Conservation (phyloP, 225 moss, liverwort and hornwort genomes). For the Rhytidiadelphus loreus region DNA sequence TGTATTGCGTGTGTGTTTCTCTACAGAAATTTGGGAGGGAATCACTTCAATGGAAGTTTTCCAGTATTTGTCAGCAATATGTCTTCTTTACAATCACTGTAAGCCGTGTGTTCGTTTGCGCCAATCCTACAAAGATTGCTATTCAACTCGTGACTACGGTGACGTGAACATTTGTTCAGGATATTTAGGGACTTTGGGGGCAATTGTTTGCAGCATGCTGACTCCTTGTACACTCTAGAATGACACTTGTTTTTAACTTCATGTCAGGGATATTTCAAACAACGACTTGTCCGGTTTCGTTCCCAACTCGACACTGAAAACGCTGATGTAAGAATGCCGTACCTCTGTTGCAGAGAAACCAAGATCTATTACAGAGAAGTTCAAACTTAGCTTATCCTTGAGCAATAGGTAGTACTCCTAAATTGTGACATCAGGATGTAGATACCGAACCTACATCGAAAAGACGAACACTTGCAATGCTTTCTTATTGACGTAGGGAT, state of each 20-base stretch:
- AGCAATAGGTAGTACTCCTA: background rate
- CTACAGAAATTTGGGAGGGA: constrained; percentile 39
- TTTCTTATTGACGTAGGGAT: background rate
- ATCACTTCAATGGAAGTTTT: constrained; percentile 43
- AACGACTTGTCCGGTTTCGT: constrained; percentile 78
- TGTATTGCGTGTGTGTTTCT: background rate
- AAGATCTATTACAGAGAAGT: background rate
- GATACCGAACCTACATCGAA: background rate
- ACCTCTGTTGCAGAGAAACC: background rate
- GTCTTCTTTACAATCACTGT: constrained; percentile 42
- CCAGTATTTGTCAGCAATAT: constrained; percentile 40
- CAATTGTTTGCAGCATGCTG: background rate
- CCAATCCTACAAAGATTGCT: background rate
- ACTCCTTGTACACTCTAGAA: background rate
- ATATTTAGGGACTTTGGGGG: background rate
- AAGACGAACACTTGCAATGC: background rate
- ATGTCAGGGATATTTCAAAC: constrained; percentile 58
- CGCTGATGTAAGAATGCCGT: constrained; percentile 42
- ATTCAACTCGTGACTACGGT: background rate
- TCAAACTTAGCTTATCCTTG: background rate
- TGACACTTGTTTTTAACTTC: background rate
- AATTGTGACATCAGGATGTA: background rate
- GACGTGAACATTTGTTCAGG: background rate
- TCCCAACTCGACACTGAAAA: constrained; percentile 46
- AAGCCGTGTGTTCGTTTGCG: background rate